These are phyloP conservation scores for Raddia guianensis DNA, from an alignment of 176 grass and related monocot genomes.

Conservation along the genomic window DNA sequence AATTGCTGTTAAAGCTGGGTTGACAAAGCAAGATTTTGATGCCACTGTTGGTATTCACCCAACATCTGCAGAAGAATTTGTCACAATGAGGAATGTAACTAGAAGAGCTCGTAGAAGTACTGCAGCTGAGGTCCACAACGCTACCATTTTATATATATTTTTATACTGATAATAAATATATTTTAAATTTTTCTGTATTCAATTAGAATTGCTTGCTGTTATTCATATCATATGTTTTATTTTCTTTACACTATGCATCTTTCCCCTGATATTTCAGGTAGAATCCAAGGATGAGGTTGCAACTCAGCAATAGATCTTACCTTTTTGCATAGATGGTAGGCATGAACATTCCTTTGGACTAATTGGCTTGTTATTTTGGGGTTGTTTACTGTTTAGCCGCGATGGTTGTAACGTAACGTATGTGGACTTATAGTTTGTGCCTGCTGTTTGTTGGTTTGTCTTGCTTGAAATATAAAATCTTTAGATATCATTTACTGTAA, in stretches of 20 bases:
- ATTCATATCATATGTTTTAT: slow-evolving; percentile 19
- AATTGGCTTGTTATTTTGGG: background rate
- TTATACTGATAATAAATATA: background rate
- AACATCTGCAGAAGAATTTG: slow-evolving; percentile 86
- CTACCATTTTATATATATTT: background rate
- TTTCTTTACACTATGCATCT: slow-evolving; percentile 9
- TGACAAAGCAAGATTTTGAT: slow-evolving; percentile 95
- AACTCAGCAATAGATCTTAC: slow-evolving; percentile 35
- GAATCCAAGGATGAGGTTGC: slow-evolving; percentile 66
- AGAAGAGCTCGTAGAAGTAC: slow-evolving; percentile 63
- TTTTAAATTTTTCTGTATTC: slow-evolving; percentile 1
- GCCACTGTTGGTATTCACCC: slow-evolving; percentile 84
- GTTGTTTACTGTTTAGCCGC: background rate
- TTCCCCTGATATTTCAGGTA: slow-evolving; percentile 46
- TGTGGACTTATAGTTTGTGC: background rate
- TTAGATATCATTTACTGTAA: background rate
- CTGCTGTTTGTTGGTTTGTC: background rate
- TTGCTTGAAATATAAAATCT: background rate
- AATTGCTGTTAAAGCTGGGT: slow-evolving; percentile 89
- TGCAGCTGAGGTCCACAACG: slow-evolving; percentile 55
- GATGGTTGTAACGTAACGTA: background rate
- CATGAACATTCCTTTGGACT: slow-evolving; percentile 23
- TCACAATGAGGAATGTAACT: slow-evolving; percentile 83
- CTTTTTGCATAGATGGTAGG: slow-evolving; percentile 43
- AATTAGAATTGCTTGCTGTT: slow-evolving; percentile 6